A percentile compares a stretch with the other conserved stretches of the same genome.
phyloP scores from a whole-genome alignment of 495 filamentous ascomycete species.

The Bathelium albidoporum region DNA sequence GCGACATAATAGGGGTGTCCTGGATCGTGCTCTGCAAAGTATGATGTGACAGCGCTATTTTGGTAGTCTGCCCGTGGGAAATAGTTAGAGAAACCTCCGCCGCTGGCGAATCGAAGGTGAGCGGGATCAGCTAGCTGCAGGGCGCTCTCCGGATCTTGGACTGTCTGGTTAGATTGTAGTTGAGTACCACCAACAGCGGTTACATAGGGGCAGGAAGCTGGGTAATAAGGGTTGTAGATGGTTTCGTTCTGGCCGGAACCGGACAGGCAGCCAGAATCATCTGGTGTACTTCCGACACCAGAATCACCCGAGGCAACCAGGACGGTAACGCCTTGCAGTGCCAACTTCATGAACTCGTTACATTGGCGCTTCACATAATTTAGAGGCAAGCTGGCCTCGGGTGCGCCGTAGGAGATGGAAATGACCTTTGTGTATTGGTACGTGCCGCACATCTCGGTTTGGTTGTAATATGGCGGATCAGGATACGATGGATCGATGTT shows the following conservation, averaged over 20 bases:
- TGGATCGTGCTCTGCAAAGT: slow-evolving; percentile 3
- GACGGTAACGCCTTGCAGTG: slow-evolving; percentile 11
- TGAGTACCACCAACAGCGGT: slow-evolving; percentile 43
- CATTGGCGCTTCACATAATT: slow-evolving; percentile 14
- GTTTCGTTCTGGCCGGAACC: slow-evolving; percentile 3
- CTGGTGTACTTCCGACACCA: slow-evolving; percentile 7
- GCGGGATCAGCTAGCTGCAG: slow-evolving; percentile 9
- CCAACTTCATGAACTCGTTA: slow-evolving; percentile 11
- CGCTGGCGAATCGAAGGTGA: slow-evolving; percentile 3
- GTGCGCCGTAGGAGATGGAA: slow-evolving; percentile 8
- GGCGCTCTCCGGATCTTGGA: slow-evolving; percentile 13
- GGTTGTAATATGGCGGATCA: slow-evolving; percentile 4
- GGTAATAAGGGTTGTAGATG: slow-evolving; percentile 16
- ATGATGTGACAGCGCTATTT: slow-evolving; percentile 3
- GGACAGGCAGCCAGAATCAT: slow-evolving; percentile 16
- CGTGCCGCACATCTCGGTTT: slow-evolving; percentile 10
- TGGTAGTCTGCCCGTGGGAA: slow-evolving; percentile 15
- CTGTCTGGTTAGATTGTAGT: slow-evolving; percentile 26
- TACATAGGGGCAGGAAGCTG: slow-evolving; percentile 40
- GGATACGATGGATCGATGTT: slow-evolving; percentile 15
- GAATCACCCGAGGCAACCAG: slow-evolving; percentile 12
- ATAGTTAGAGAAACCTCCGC: slow-evolving; percentile 16
- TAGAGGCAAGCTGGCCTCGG: slow-evolving; percentile 8
- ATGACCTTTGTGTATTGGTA: slow-evolving; percentile 17
- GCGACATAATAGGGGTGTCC: slow-evolving; percentile 10